Evolutionary conservation across 495 filamentous ascomycete species (phyloP), one percentile per base, ranked within the genome.

Genomic region (Physcia stellaris): DNA sequence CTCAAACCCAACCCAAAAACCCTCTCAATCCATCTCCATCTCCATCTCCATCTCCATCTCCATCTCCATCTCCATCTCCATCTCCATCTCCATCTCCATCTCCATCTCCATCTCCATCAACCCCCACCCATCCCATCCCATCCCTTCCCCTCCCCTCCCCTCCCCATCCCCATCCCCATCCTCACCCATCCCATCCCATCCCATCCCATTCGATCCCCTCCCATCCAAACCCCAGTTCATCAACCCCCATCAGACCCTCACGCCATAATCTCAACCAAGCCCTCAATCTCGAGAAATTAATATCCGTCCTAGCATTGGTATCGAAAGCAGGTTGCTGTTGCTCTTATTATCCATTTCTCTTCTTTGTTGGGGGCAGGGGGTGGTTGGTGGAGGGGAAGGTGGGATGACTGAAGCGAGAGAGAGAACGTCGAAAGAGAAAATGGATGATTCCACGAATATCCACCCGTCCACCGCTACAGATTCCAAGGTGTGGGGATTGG

Each of bases 181-280:
- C 35, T 45, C 10, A 34, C 44, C 0, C 45, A 47, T n/a, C 18
- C 4, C 38, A 44, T 15, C 9, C 27, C 41, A 7, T 33, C 44
- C 0, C 45, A 47, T n/a, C 18, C 4, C 38, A 44, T 15, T 5
- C 27, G 13, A 20, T 20, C 5, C 16, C 0, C 9, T 18, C 3
- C 30, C 48, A 0, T 34, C 37, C 2, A 51, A 40, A 0, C 0
- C 68, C 28, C 63, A 68, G 45, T 67, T 68, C 45, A 53, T 63
- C 12, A 57, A 64, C 32, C 59, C 2, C 46, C 53, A 0, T 41
- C 67, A 2, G 54, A 61, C 26, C 32, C 51, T 0, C 22, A 32
- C 1, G 55, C 45, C 39, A 39, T 64, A 13, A 17, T 29, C 0
- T 34, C 32, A 6, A 66, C 62, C 60, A 40, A 51, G 2, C 11